Evolutionary conservation across 2,329 filamentous ascomycete species (phyloP).

Genomic region (Emergomyces pasteurianus): DNA sequence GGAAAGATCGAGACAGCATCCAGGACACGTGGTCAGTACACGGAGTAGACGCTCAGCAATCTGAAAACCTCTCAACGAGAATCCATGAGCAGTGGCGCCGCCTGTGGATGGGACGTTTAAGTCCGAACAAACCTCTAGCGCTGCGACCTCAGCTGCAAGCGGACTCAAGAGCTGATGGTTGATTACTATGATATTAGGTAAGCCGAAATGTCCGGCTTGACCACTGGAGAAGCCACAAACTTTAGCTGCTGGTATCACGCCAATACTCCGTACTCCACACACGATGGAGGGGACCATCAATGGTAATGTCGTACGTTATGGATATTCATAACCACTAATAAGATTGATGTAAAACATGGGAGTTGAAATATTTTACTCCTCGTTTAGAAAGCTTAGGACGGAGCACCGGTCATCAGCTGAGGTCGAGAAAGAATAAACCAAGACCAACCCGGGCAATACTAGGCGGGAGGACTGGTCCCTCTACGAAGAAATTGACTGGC

Average conservation of each 20-base stretch:
- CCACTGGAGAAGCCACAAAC: no score
- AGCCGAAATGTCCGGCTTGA: not conserved
- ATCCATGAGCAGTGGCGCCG: not conserved
- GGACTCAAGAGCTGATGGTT: not conserved
- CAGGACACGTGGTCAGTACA: not conserved
- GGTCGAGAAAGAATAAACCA: not conserved
- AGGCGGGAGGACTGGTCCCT: not conserved
- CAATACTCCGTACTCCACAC: no score
- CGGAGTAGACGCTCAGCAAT: not conserved
- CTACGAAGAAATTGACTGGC: not conserved
- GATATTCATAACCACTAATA: not conserved
- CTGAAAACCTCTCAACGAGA: not conserved
- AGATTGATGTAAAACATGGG: not conserved
- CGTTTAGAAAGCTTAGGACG: not conserved
- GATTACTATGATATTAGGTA: not conserved
- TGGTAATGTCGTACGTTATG: no score
- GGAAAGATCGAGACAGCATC: not conserved
- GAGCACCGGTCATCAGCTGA: not conserved
- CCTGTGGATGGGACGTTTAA: not conserved
- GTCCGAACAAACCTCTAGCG: not conserved
- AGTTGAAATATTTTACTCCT: not conserved
- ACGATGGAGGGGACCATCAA: no score
- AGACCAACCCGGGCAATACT: not conserved
- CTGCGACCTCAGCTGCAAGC: not conserved
- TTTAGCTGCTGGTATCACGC: no score